A percentile compares a stretch with the other conserved stretches of the same genome.
Evolutionary conservation across 352 stramenopile species (phyloP).

Genomic region (Detonula confervacea): DNA sequence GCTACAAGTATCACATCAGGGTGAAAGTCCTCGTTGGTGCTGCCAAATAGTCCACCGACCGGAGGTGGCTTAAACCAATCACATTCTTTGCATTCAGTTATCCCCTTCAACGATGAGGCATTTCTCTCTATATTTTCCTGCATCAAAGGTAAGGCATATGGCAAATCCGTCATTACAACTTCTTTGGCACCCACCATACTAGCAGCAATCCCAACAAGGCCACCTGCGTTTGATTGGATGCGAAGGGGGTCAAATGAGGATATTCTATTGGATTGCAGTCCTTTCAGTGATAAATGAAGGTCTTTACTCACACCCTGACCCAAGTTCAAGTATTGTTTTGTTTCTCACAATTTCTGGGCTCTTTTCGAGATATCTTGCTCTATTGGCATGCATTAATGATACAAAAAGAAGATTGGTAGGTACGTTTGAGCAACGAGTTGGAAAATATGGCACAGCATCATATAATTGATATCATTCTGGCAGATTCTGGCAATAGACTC

Average conservation of each 20-base stretch:
- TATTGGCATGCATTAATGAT: constrained; percentile 6
- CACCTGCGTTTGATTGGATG: constrained; percentile 11
- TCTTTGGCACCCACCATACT: constrained; percentile 48
- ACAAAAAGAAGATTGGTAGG: too few species aligned
- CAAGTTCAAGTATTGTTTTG: constrained; percentile 67
- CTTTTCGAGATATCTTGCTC: constrained; percentile 40
- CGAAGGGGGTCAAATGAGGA: too few species aligned
- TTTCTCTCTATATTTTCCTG: constrained; percentile 60
- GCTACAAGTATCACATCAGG: constrained; percentile 67
- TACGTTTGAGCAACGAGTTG: too few species aligned
- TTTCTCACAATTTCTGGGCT: constrained; percentile 35
- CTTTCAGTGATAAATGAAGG: too few species aligned
- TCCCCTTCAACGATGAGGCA: constrained; percentile 9
- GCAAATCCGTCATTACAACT: constrained; percentile 72
- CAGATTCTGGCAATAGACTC: constrained; percentile 27
- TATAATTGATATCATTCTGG: too few species aligned
- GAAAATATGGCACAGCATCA: too few species aligned
- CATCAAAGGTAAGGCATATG: constrained; percentile 61
- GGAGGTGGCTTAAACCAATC: constrained; percentile 62
- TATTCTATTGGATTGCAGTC: too few species aligned
- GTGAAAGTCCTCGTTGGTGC: not conserved
- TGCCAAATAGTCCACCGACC: constrained; percentile 37
- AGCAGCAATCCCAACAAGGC: constrained; percentile 59
- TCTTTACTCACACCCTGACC: constrained; percentile 50
- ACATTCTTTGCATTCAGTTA: constrained; percentile 57